phyloP scores from a whole-genome alignment of 306 rosid genomes.

The Cyamopsis tetragonoloba region DNA sequence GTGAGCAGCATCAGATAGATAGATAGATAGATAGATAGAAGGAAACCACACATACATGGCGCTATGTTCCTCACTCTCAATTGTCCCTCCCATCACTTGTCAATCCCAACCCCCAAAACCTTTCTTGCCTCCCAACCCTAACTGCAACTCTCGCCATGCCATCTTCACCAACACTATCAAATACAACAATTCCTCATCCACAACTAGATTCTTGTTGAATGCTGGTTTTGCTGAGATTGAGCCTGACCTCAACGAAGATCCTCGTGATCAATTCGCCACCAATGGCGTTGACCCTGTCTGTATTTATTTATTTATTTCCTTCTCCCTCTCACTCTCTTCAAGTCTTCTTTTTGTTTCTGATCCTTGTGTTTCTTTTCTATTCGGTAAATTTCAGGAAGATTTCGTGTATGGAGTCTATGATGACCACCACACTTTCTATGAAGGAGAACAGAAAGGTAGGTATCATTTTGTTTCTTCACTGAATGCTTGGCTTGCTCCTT shows the following conservation, averaged over 20 bases:
- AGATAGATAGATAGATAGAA: too few relatives aligned
- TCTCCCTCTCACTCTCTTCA: neutral
- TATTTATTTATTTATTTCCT: neutral
- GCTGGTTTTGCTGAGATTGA: slow-evolving; percentile 72
- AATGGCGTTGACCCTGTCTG: slow-evolving; percentile 59
- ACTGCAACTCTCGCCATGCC: slow-evolving; percentile 22
- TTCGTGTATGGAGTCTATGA: slow-evolving; percentile 70
- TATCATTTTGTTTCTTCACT: neutral
- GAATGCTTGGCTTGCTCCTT: neutral
- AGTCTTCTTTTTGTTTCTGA: neutral
- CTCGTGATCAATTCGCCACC: slow-evolving; percentile 51
- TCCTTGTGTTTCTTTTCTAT: slow-evolving; percentile 9
- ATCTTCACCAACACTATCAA: slow-evolving; percentile 19
- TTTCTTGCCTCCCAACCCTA: slow-evolving; percentile 1
- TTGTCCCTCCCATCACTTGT: slow-evolving; percentile 32
- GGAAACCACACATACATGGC: slow-evolving; percentile 43
- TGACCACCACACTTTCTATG: slow-evolving; percentile 76
- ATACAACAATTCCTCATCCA: too few relatives aligned
- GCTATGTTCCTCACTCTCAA: slow-evolving; percentile 44
- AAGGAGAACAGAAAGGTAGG: slow-evolving; percentile 60
- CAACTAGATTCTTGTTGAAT: slow-evolving; percentile 34
- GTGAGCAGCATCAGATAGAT: slow-evolving; percentile 17
- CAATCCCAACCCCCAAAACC: slow-evolving; percentile 36
- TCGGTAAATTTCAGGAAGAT: slow-evolving; percentile 59
- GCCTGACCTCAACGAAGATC: slow-evolving; percentile 87